Percentiles rank a stretch among this genome's conserved stretches.
Evolutionary conservation across 768 basidiomycete species (phyloP).

Genomic region (Mycena venus): DNA sequence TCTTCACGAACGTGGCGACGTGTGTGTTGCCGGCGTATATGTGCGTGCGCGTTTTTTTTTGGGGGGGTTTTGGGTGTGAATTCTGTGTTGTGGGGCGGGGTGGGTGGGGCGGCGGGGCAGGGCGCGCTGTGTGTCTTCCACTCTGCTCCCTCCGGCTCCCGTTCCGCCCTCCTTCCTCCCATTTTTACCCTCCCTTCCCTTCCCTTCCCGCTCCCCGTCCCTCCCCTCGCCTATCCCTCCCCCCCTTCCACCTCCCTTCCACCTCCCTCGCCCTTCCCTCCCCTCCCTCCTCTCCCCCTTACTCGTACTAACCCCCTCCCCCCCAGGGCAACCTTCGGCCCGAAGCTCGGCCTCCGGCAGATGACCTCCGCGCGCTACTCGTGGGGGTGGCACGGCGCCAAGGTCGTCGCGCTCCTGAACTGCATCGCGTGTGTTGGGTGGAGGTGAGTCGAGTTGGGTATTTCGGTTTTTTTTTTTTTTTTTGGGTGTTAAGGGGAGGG

Average conservation of each 20-base stretch:
- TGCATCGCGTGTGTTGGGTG: conserved; percentile 59
- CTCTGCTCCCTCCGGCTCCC: neutral
- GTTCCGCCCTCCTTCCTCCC: neutral
- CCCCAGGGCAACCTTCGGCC: conserved; percentile 48
- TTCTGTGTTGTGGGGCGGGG: too few species aligned
- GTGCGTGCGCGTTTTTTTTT: conserved; percentile 19
- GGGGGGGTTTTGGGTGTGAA: neutral
- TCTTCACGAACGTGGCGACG: conserved; percentile 56
- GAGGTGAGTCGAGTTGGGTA: conserved; percentile 38
- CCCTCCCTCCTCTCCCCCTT: neutral
- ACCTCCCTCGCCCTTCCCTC: neutral
- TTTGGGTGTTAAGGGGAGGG: neutral
- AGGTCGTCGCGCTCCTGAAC: conserved; percentile 47
- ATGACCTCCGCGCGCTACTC: conserved; percentile 58
- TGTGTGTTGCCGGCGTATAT: conserved; percentile 49
- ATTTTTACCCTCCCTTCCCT: neutral
- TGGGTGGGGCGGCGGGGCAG: too few species aligned
- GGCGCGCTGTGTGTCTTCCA: too few species aligned
- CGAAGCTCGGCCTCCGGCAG: conserved; percentile 55
- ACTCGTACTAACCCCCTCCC: neutral
- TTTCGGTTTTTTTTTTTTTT: neutral
- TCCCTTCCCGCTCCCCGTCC: neutral
- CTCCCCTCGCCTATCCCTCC: too few species aligned
- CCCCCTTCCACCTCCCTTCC: too few species aligned
- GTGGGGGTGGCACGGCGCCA: conserved; percentile 47